phyloP scores from a whole-genome alignment of 768 basidiomycete species.

The Melanogaster broomeanus region DNA sequence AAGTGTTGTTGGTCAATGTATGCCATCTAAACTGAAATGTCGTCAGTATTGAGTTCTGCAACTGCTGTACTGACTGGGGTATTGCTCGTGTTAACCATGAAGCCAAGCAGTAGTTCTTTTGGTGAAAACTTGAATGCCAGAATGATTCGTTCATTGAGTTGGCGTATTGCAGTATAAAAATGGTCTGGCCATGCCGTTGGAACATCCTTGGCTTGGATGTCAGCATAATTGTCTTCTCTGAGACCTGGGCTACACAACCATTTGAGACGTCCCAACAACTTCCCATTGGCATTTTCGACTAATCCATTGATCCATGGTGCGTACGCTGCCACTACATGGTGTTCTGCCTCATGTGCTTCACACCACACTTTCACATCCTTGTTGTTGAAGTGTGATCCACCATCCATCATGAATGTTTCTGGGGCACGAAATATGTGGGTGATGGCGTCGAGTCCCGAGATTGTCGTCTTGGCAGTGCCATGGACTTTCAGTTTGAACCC shows the following conservation, averaged over 20 bases:
- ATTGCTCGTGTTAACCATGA: slow-evolving; percentile 2
- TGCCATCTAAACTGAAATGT: slow-evolving; percentile 19
- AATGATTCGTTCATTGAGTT: slow-evolving; percentile 27
- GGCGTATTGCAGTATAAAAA: slow-evolving; percentile 27
- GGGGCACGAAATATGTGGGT: slow-evolving; percentile 19
- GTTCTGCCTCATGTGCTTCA: slow-evolving; percentile 11
- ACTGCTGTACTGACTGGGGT: background rate
- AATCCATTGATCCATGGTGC: slow-evolving; percentile 44
- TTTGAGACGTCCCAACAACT: slow-evolving; percentile 28
- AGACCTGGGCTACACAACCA: slow-evolving; percentile 36
- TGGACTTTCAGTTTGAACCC: slow-evolving; percentile 27
- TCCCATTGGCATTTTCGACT: slow-evolving; percentile 34
- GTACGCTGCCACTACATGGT: slow-evolving; percentile 31
- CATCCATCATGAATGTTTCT: slow-evolving; percentile 40
- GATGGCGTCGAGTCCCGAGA: slow-evolving; percentile 20
- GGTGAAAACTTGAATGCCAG: slow-evolving; percentile 7
- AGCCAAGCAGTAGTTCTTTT: slow-evolving; percentile 6
- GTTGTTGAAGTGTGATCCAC: slow-evolving; percentile 39
- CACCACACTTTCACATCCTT: slow-evolving; percentile 32
- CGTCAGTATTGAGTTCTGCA: background rate
- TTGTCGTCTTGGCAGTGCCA: slow-evolving; percentile 30
- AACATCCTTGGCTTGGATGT: slow-evolving; percentile 17
- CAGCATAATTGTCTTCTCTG: slow-evolving; percentile 21
- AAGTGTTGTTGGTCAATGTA: slow-evolving; percentile 32
- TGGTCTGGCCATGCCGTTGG: slow-evolving; percentile 34